Evolutionary conservation across 1,284 basidiomycete species (phyloP).

Genomic region (Ustilago sp.): DNA sequence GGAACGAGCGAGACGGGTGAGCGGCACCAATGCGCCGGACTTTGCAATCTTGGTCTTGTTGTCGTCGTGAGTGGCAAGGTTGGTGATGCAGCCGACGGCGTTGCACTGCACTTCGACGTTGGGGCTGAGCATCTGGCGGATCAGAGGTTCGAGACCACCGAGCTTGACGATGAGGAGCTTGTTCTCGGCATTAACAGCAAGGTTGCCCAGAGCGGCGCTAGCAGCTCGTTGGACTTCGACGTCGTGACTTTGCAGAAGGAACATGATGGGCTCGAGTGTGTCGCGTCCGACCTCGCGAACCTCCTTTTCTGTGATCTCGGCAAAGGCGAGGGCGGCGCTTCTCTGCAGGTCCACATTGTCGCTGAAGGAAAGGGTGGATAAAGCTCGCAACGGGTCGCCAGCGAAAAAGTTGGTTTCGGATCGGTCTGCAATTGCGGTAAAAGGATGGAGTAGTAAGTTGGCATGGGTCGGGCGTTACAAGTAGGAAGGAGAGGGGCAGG

Average conservation of each 20-base stretch:
- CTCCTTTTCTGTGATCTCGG: conserved; percentile 99
- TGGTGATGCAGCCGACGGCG: conserved; percentile 99
- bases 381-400: conserved; percentile 83
- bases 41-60: conserved; percentile 99
- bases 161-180: conserved; percentile 98
- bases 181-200: conserved; percentile 99
- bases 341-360: conserved; percentile 99
- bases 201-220: conserved; percentile 96
- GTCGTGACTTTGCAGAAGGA: conserved; percentile 96
- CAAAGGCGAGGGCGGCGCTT: conserved; percentile 96
- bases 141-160: conserved; percentile 96
- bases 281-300: conserved; percentile 95
- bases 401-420: conserved; percentile 70
- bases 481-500: neutral
- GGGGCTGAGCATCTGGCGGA: conserved; percentile 98
- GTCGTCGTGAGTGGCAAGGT: conserved; percentile 98
- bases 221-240: conserved; percentile 98
- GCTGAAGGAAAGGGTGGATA: conserved; percentile 97
- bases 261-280: conserved; percentile 97
- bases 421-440: conserved; percentile 49
- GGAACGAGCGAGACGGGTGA: conserved; percentile 93
- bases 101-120: conserved; percentile 99
- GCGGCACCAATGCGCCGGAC: conserved; percentile 94
- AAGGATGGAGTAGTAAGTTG: neutral
- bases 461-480: neutral